Conservation (phyloP, 768 basidiomycete genomes). For the Phylloporus arenicola region DNA sequence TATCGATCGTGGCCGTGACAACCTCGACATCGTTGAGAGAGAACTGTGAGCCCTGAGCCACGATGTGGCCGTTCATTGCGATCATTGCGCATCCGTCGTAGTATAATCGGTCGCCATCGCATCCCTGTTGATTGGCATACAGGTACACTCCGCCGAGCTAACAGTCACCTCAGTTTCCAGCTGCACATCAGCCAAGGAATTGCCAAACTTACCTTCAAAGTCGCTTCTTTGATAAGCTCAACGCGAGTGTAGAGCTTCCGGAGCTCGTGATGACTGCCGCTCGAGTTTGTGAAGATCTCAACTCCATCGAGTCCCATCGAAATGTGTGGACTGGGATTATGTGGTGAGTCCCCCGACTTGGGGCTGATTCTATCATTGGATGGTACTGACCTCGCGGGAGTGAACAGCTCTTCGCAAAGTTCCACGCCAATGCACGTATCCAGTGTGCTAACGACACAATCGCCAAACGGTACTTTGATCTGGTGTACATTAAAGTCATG, state of each 20-base stretch:
- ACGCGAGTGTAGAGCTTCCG: constrained; percentile 90
- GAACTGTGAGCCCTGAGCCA: constrained; percentile 97
- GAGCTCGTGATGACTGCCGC: constrained; percentile 96
- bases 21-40: constrained; percentile 95
- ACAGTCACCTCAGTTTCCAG: not conserved
- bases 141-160: constrained; percentile 96
- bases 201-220: constrained; percentile 62
- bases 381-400: constrained; percentile 72
- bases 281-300: constrained; percentile 98
- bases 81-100: constrained; percentile 98
- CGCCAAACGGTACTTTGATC: constrained; percentile 92
- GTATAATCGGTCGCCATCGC: constrained; percentile 96
- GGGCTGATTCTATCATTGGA: not conserved
- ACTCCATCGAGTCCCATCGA: constrained; percentile 97
- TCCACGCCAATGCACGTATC: constrained; percentile 98
- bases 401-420: constrained; percentile 96
- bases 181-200: not conserved
- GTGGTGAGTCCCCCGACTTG: not conserved
- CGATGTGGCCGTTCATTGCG: constrained; percentile 84
- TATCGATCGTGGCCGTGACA: constrained; percentile 90
- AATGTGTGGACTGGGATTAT: constrained; percentile 76
- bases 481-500: constrained; percentile 25
- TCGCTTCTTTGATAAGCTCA: constrained; percentile 95
- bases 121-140: constrained; percentile 98
- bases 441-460: constrained; percentile 85